Base-by-base conservation (phyloP, 2,329 filamentous ascomycete species). In the Lecanicillium sp. region DNA sequence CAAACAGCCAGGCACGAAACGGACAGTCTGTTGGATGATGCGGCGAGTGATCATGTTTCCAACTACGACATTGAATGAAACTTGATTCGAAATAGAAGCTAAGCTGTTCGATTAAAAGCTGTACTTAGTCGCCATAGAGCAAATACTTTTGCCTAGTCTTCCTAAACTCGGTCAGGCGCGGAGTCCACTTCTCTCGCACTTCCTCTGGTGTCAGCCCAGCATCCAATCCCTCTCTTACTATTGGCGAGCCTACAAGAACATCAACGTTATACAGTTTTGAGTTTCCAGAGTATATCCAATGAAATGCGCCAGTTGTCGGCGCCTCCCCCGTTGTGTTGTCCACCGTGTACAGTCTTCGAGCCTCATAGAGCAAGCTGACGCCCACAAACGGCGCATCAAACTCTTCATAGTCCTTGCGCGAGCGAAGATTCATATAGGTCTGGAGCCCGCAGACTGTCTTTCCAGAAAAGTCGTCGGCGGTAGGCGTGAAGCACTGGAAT, bases 1-100 rank as follows among this genome's bases (percentile, higher is more conserved):
- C 71, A 75, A 40, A 54, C 48, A 15, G 29, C 33, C 22, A 25
- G 22, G 6, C 22, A 25, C 6, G 22, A 25, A 25, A 25, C 22
- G 22, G 22, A 25, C 11, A 6, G 6, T 7, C 22, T 25, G 6
- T 7, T 11, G 6, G 22, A 25, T 25, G 22, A 25, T 11, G 11
- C 22, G 6, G 22, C n/a, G n/a, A n/a, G n/a, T n/a, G n/a, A n/a
- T n/a, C n/a, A n/a, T n/a, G n/a, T n/a, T n/a, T n/a, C n/a, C n/a
- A n/a, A n/a, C n/a, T n/a, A n/a, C n/a, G n/a, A n/a, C n/a, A n/a
- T n/a, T n/a, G n/a, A n/a, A n/a, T n/a, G n/a, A n/a, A n/a, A n/a
- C n/a, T n/a, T n/a, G n/a, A 25, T 25, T 7, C 11, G 6, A 25
- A 11, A 6, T 25, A 25, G 22, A 7, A 25, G 7, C 22, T 25